Base-by-base conservation (phyloP, 1,139 yeast genomes). In the Groenewaldozyma sp. region DNA sequence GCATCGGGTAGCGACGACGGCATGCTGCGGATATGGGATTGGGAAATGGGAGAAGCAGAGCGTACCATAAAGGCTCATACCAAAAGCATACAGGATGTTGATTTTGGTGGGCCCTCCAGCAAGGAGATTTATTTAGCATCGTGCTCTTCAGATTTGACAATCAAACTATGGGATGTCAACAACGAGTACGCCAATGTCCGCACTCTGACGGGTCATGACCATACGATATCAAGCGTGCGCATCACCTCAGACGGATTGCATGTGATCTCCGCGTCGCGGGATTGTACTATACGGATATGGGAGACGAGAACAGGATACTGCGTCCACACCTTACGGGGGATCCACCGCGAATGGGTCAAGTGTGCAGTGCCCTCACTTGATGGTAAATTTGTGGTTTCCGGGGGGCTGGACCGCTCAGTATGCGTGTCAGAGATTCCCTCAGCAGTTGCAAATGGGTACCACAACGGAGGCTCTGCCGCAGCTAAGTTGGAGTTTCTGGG, bases 301-400 rank as follows among this genome's bases (percentile, higher is more conserved):
- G 93, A 86, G 54, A 60, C 78, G 14, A 60, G 66, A 13, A 70
- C 75, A 4, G 96, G 95, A 0, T 76, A 73, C 65, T 76, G 88
- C 44, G 54, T 74, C 22, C 70, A 73, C 44, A 74, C 82, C 1
- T 76, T 84, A 45, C 66, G 72, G 6, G 93, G 91, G 1, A 18
- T 29, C 20, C 96, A 88, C 58, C 73, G 84, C 24, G 95, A 86
- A 50, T 88, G 97, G 97, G 87, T 86, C 7, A 68, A 95, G 48
- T 69, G 74, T 18, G 56, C 86, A 5, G 80, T 76, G 45, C 70
- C 74, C 1, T 56, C 64, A 13, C 54, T 60, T 20, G 60, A 56
- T 22, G 79, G 79, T 3, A 81, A 77, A 40, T 82, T 71, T 51
- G 49, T 86, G 2, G 48, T 87, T 16, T 78, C 93, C 0, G 86